Base-by-base conservation (phyloP, 495 filamentous ascomycete genomes). In the Lophium mytilinum region DNA sequence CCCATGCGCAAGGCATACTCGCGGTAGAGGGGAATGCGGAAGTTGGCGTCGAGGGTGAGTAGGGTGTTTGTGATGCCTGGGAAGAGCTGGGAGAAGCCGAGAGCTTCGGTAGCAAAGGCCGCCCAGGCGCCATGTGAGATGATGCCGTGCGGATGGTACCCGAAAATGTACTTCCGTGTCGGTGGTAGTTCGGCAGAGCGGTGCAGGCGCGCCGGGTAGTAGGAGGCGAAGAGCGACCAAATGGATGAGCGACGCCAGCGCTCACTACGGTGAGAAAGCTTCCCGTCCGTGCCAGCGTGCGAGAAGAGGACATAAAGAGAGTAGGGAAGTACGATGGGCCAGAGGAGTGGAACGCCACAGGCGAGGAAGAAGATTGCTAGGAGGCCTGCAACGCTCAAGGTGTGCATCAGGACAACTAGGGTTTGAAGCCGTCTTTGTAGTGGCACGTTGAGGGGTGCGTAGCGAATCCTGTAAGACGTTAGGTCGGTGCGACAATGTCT, bases 111-210 rank as follows among this genome's bases (percentile, higher is more conserved):
- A 33, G 78, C 88, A 61, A 98, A 96, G 14, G 91, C 86, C 3
- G 87, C 89, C 71, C 93, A 96, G 1, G 94, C 93, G 37, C 93
- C 93, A 66, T 96, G 89, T 12, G 86, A 90, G 64, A 98, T 95
- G 70, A 98, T 96, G 40, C 93, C 93, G 69, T 97, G 92, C 0
- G 92, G 92, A 66, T 96, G 93, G 69, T 97, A 96, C 41, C 94
- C 93, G 67, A 98, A 95, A 62, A 98, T 92, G 73, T 97, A 98
- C 72, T 97, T 97, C 55, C 89, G 80, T 2, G 85, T 88, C 0
- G 89, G 78, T 12, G 87, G 81, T 2, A 98, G 82, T 49, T 87
- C 72, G 61, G 85, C 77, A 37, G 88, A 90, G 55, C 92, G 86
- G 71, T 97, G 90, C 34, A 98, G 80, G 34, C 80, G 78, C 11